These are phyloP conservation scores for Psidium friedrichsthalianum DNA, from an alignment of 345 rosid species.

Conservation along the genomic window DNA sequence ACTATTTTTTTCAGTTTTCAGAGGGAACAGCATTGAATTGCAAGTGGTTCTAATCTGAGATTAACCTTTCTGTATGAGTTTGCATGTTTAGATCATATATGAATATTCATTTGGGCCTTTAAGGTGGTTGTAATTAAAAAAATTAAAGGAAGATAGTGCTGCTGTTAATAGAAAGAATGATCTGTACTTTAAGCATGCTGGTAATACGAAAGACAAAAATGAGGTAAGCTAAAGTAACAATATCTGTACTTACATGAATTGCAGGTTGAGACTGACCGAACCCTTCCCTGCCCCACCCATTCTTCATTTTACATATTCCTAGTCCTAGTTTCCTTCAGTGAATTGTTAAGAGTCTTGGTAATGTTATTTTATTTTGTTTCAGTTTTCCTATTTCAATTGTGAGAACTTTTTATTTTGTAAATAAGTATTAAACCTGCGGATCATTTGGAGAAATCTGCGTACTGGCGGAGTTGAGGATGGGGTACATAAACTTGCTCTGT, in stretches of 20 bases:
- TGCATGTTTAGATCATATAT: neutral
- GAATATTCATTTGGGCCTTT: neutral
- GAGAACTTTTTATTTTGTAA: neutral
- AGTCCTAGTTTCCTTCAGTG: neutral
- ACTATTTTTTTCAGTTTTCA: neutral
- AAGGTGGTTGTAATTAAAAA: neutral
- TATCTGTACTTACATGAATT: neutral
- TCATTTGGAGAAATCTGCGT: neutral
- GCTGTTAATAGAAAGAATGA: neutral
- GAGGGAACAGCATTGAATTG: neutral
- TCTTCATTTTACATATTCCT: neutral
- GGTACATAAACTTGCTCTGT: neutral
- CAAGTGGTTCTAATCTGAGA: neutral
- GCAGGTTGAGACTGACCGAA: too few relatives aligned
- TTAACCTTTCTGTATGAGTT: neutral
- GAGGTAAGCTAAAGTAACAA: neutral
- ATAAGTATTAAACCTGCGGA: neutral
- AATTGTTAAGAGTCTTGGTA: neutral
- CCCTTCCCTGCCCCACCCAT: neutral
- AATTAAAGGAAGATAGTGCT: neutral
- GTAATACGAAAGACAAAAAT: neutral
- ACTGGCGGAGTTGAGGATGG: neutral
- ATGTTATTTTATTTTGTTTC: neutral
- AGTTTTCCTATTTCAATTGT: neutral
- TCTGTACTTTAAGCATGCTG: neutral